phyloP scores from a whole-genome alignment of 2,329 filamentous ascomycete genomes.

The Trichophyton schoenleinii region DNA sequence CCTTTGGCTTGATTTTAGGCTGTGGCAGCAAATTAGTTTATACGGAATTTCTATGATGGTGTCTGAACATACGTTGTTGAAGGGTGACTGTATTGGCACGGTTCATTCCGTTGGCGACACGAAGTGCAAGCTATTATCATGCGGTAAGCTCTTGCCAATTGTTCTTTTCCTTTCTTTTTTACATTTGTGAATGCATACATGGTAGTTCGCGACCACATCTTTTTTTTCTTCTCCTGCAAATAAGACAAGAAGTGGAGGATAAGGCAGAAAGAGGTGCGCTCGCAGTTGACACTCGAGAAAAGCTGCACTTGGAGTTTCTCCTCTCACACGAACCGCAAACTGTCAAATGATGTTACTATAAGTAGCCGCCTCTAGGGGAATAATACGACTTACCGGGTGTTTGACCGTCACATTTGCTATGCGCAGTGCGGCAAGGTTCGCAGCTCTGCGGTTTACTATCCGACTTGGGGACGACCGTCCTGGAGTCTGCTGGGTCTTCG shows the following conservation, averaged over 20 bases:
- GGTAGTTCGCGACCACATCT: constrained; percentile 10
- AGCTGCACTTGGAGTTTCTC: background rate
- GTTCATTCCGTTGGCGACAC: background rate
- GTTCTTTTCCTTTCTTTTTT: background rate
- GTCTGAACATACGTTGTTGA: background rate
- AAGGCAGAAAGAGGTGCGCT: background rate
- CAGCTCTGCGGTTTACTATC: background rate
- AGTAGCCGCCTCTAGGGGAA: background rate
- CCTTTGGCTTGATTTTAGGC: background rate
- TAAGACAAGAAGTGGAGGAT: background rate
- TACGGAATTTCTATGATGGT: background rate
- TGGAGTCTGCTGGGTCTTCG: background rate
- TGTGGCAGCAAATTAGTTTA: background rate
- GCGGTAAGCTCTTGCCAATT: background rate
- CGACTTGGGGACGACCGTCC: background rate
- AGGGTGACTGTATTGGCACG: background rate
- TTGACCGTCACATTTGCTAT: background rate
- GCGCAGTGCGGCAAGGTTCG: background rate
- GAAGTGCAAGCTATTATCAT: constrained; percentile 4
- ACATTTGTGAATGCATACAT: constrained; percentile 1
- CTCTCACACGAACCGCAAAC: background rate
- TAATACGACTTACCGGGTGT: background rate
- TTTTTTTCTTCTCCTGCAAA: constrained; percentile 9
- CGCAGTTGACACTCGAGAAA: background rate
- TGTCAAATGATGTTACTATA: background rate